phyloP scores from a whole-genome alignment of 164 flowering plant genomes.

The Piper longum region DNA sequence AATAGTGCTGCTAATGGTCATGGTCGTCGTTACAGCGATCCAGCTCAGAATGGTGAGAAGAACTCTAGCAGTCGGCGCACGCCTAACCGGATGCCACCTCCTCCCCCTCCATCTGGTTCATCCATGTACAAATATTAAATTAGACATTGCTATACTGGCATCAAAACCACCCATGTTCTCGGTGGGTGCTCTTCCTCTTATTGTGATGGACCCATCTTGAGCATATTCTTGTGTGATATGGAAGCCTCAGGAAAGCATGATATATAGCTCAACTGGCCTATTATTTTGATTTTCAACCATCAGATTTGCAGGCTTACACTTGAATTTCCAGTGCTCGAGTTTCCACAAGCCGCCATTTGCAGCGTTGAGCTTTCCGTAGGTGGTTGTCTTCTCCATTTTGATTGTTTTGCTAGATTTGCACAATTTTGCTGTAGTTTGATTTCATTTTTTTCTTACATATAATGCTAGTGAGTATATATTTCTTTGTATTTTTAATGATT shows the following conservation, averaged over 20 bases:
- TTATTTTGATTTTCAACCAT: constrained; percentile 1
- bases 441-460: not conserved
- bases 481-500: not conserved
- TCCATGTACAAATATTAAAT: constrained; percentile 40
- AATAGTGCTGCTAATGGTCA: constrained; percentile 38
- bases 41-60: constrained; percentile 64
- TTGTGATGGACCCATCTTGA: constrained; percentile 1
- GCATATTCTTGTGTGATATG: constrained; percentile 4
- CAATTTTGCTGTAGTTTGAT: not conserved
- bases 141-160: constrained; percentile 10
- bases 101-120: constrained; percentile 65
- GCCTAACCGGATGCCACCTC: constrained; percentile 78
- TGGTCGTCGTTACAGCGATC: constrained; percentile 61
- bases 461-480: not conserved
- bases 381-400: not conserved
- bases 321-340: constrained; percentile 4
- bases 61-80: constrained; percentile 65
- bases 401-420: not conserved
- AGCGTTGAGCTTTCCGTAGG: not conserved
- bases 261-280: constrained; percentile 1
- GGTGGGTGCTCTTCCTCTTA: not conserved
- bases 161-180: constrained; percentile 8
- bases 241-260: not conserved
- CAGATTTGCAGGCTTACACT: constrained; percentile 5
- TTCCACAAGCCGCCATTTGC: not conserved